phyloP scores from a whole-genome alignment of 306 rosid species.

The Casuarina equisetifolia region DNA sequence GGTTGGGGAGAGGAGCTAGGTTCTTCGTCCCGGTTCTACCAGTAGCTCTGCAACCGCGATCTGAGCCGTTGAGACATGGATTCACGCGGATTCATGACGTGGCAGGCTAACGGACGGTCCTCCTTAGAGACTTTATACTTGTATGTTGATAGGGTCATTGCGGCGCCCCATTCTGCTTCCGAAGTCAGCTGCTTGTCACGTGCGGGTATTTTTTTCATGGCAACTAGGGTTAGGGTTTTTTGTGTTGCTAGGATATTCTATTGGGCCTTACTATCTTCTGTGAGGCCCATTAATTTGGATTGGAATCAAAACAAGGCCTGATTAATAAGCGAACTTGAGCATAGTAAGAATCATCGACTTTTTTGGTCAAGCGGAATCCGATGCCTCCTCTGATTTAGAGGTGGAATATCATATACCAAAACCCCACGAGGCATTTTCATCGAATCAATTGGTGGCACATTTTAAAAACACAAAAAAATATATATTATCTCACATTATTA shows the following conservation, averaged over 20 bases:
- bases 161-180: constrained; percentile 56
- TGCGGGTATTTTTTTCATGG: constrained; percentile 17
- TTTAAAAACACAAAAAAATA: too few relatives aligned
- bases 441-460: too few relatives aligned
- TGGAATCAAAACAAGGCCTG: neutral
- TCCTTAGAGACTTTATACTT: constrained; percentile 27
- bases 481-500: too few relatives aligned
- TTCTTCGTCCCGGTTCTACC: constrained; percentile 63
- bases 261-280: neutral
- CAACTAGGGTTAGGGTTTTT: constrained; percentile 36
- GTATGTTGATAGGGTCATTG: constrained; percentile 31
- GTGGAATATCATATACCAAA: too few relatives aligned
- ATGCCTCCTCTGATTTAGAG: too few relatives aligned
- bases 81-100: constrained; percentile 67
- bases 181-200: constrained; percentile 53
- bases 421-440: too few relatives aligned
- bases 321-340: too few relatives aligned
- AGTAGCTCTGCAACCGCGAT: constrained; percentile 66
- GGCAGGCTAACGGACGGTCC: constrained; percentile 54
- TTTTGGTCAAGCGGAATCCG: too few relatives aligned
- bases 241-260: neutral
- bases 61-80: constrained; percentile 49
- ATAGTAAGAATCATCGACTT: too few relatives aligned
- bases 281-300: neutral
- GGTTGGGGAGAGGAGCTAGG: constrained; percentile 35